Evolutionary conservation across 2,329 filamentous ascomycete genomes (phyloP).

Genomic region (Ophiosphaerella narmari): DNA sequence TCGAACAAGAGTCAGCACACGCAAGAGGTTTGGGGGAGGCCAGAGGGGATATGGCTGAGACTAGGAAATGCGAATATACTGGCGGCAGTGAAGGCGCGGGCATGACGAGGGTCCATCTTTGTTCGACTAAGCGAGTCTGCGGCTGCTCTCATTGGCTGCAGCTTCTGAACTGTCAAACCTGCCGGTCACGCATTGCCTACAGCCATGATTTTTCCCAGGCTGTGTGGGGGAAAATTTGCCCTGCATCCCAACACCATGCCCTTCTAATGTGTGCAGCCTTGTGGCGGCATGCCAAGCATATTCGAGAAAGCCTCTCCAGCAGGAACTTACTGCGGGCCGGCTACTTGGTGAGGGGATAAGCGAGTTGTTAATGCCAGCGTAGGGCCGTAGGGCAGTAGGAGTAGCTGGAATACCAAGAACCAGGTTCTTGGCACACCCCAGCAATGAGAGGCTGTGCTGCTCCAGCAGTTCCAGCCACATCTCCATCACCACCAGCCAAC

Average conservation of each 20-base stretch:
- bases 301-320: too few species aligned
- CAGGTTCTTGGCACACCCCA: constrained; percentile 27
- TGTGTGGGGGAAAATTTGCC: too few species aligned
- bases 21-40: too few species aligned
- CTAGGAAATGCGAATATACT: constrained; percentile 9
- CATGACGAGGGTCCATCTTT: constrained; percentile 8
- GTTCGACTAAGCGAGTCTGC: constrained; percentile 16
- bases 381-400: too few species aligned
- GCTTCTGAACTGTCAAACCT: constrained; percentile 1
- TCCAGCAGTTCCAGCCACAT: constrained; percentile 20
- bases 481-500: neutral
- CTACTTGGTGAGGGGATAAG: too few species aligned
- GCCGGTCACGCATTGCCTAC: constrained; percentile 2
- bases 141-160: constrained; percentile 13
- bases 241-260: too few species aligned
- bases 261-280: too few species aligned
- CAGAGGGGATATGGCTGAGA: neutral
- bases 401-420: constrained; percentile 12
- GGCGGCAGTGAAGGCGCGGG: constrained; percentile 17
- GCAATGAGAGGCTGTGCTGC: constrained; percentile 12
- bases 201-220: neutral
- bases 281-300: too few species aligned
- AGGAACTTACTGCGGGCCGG: neutral
- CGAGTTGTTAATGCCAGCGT: neutral
- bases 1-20: too few species aligned